Percentiles rank a stretch among this genome's conserved stretches.
Evolutionary conservation across 2,329 filamentous ascomycete genomes (phyloP).

Genomic region (Xylaria sp.): DNA sequence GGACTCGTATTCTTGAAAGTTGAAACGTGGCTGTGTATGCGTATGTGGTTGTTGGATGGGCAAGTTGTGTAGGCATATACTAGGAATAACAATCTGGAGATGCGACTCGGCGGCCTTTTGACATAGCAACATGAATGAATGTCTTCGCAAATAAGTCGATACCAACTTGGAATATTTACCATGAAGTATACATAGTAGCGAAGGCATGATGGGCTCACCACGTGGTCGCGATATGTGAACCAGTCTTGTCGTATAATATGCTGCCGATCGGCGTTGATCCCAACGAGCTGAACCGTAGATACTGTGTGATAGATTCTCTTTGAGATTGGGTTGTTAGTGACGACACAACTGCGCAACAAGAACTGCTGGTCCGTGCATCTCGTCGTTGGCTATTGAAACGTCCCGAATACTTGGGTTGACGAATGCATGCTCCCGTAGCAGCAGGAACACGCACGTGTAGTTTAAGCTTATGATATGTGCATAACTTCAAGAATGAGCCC

Average conservation of each 20-base stretch:
- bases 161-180: too few species aligned
- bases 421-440: not conserved
- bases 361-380: not conserved
- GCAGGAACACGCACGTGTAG: conserved; percentile 4
- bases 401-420: not conserved
- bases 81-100: conserved; percentile 13
- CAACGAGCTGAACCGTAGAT: not conserved
- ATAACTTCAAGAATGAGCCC: not conserved
- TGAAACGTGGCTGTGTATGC: conserved; percentile 20
- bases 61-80: not conserved
- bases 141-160: not conserved
- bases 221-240: conserved; percentile 19
- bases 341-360: not conserved
- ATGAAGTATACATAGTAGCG: too few species aligned
- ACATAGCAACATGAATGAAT: not conserved
- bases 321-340: not conserved
- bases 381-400: not conserved
- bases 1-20: conserved; percentile 27
- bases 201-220: conserved; percentile 5
- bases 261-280: too few species aligned
- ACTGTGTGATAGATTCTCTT: not conserved
- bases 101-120: not conserved
- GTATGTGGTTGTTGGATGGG: not conserved
- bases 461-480: not conserved
- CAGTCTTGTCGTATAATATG: not conserved